phyloP scores from a whole-genome alignment of 108 stramenopile species.

The Cylindrotheca fusiformis region DNA sequence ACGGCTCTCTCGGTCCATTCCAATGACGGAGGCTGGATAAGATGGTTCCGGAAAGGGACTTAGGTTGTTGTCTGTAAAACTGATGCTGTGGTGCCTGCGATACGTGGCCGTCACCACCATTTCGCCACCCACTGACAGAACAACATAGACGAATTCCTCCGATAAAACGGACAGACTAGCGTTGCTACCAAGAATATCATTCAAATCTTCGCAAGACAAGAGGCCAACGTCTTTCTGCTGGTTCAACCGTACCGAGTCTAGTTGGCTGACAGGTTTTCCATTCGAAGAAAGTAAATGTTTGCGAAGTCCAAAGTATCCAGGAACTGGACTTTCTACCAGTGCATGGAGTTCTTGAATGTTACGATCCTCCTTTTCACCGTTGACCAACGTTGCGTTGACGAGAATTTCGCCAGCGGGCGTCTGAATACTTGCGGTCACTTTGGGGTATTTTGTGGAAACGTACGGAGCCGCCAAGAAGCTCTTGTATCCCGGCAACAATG shows the following conservation, averaged over 20 bases:
- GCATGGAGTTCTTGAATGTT: neutral
- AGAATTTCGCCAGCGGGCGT: conserved; percentile 28
- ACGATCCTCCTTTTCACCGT: neutral
- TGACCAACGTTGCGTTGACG: conserved; percentile 22
- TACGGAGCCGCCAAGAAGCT: conserved; percentile 24
- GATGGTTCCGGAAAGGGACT: conserved; percentile 19
- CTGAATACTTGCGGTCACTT: conserved; percentile 8
- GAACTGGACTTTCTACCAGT: neutral
- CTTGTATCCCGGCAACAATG: conserved; percentile 29
- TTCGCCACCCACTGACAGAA: neutral
- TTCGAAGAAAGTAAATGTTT: neutral
- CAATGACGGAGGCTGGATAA: conserved; percentile 18
- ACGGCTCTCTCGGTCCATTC: conserved; percentile 11
- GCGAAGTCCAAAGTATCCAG: conserved; percentile 12
- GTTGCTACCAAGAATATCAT: neutral
- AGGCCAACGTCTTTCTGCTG: neutral
- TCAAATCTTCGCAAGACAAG: neutral
- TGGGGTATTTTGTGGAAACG: conserved; percentile 19
- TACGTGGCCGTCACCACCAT: too few relatives aligned
- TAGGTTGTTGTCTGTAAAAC: neutral
- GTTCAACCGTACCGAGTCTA: neutral
- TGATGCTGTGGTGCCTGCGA: neutral
- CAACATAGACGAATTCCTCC: neutral
- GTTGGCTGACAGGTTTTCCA: neutral
- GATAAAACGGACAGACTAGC: neutral